These are phyloP conservation scores for Fomitopsis serialis DNA, from an alignment of 768 basidiomycete species.

Conservation along the genomic window DNA sequence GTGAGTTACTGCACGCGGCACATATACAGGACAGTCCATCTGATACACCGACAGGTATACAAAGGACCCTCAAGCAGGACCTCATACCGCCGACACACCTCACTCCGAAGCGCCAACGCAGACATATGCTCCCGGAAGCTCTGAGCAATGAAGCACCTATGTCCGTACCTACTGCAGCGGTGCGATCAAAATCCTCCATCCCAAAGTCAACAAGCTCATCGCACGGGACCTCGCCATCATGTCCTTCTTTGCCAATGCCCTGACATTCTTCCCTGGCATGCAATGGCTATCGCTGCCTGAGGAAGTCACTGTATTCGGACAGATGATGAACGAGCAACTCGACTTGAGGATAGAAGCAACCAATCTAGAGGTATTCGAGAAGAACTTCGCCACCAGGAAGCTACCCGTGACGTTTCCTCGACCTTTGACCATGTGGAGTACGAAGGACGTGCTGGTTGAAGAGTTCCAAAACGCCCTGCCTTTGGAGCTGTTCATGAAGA, in stretches of 20 bases:
- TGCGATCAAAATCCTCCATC: slow-evolving; percentile 95
- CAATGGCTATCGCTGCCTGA: slow-evolving; percentile 95
- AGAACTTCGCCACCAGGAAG: slow-evolving; percentile 75
- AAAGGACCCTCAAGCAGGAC: slow-evolving; percentile 80
- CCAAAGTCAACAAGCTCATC: slow-evolving; percentile 76
- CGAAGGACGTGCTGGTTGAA: slow-evolving; percentile 79
- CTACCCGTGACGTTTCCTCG: slow-evolving; percentile 88
- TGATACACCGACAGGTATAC: slow-evolving; percentile 58
- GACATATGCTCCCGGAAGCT: slow-evolving; percentile 45
- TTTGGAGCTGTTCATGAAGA: slow-evolving; percentile 77
- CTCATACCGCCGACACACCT: slow-evolving; percentile 84
- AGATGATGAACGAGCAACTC: slow-evolving; percentile 94
- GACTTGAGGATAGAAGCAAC: slow-evolving; percentile 88
- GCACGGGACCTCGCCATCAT: slow-evolving; percentile 91
- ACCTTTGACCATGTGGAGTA: slow-evolving; percentile 79
- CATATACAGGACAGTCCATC: not conserved
- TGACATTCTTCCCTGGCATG: slow-evolving; percentile 86
- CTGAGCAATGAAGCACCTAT: slow-evolving; percentile 51
- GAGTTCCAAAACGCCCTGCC: slow-evolving; percentile 93
- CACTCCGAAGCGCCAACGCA: slow-evolving; percentile 59
- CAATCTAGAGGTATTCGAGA: slow-evolving; percentile 80
- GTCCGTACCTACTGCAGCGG: slow-evolving; percentile 75
- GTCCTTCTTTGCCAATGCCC: slow-evolving; percentile 79
- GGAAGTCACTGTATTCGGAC: slow-evolving; percentile 90
- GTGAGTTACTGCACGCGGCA: slow-evolving; percentile 24